These are phyloP conservation scores for Fusarium gaditjirri DNA, from an alignment of 2,329 filamentous ascomycete species.

Conservation along the genomic window DNA sequence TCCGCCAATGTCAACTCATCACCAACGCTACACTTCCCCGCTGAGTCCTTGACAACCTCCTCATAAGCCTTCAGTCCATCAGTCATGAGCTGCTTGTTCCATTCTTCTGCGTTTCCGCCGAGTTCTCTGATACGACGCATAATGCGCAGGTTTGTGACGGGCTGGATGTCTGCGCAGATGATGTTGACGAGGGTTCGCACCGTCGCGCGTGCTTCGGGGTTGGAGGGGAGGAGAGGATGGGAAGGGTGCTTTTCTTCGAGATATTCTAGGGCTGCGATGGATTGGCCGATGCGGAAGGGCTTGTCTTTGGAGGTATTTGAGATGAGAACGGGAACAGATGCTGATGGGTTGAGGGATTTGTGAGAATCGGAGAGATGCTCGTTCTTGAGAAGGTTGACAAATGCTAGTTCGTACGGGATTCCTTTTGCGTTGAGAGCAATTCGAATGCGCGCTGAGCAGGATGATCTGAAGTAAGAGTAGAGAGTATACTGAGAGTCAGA, in stretches of 20 bases:
- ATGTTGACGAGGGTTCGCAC: slow-evolving; percentile 65
- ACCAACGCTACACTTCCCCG: slow-evolving; percentile 65
- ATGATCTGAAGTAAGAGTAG: slow-evolving; percentile 71
- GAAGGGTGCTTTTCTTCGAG: slow-evolving; percentile 65
- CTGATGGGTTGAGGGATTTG: slow-evolving; percentile 62
- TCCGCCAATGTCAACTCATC: slow-evolving; percentile 68
- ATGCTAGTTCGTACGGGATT: slow-evolving; percentile 58
- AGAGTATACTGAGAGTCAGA: slow-evolving; percentile 52
- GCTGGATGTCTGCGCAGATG: slow-evolving; percentile 68
- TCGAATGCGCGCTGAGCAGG: slow-evolving; percentile 69
- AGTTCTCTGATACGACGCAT: slow-evolving; percentile 59
- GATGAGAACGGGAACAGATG: slow-evolving; percentile 65
- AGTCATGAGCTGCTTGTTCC: slow-evolving; percentile 63
- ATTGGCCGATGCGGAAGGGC: slow-evolving; percentile 62
- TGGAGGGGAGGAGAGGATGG: slow-evolving; percentile 58
- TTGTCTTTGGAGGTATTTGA: slow-evolving; percentile 44
- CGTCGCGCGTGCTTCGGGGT: slow-evolving; percentile 56
- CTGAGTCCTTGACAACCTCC: slow-evolving; percentile 48
- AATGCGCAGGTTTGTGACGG: slow-evolving; percentile 67
- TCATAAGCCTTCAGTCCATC: slow-evolving; percentile 69
- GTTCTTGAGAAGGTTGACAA: slow-evolving; percentile 64
- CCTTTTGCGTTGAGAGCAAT: slow-evolving; percentile 68
- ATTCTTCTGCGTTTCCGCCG: slow-evolving; percentile 56
- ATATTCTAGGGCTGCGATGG: slow-evolving; percentile 69
- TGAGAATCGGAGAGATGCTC: slow-evolving; percentile 62